Conservation (phyloP, 2,329 filamentous ascomycete species). For the Parafenestella ontariensis region DNA sequence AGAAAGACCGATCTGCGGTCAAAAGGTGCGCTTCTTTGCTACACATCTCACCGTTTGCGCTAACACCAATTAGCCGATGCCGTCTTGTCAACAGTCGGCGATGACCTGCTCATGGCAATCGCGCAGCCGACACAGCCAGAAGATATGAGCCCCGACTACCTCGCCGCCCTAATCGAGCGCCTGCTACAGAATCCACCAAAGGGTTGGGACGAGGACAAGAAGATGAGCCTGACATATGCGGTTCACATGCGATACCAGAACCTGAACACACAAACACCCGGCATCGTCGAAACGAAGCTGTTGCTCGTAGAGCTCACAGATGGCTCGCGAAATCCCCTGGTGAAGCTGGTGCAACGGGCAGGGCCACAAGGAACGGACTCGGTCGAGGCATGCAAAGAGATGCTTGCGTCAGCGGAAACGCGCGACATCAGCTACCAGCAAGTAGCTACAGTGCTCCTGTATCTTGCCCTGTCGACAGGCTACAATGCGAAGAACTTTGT, state of each 20-base stretch:
- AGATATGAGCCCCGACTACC: slow-evolving; percentile 71
- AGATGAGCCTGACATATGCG: slow-evolving; percentile 71
- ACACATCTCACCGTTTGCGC: slow-evolving; percentile 11
- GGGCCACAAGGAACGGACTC: slow-evolving; percentile 79
- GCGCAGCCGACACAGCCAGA: slow-evolving; percentile 69
- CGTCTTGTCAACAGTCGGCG: slow-evolving; percentile 82
- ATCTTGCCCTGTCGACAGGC: slow-evolving; percentile 66
- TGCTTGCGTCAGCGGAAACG: slow-evolving; percentile 62
- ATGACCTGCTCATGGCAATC: slow-evolving; percentile 78
- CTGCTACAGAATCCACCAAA: slow-evolving; percentile 87
- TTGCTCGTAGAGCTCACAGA: slow-evolving; percentile 72
- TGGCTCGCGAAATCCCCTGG: slow-evolving; percentile 65
- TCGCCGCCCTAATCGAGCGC: slow-evolving; percentile 82
- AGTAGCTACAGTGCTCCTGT: slow-evolving; percentile 80
- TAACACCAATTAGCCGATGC: slow-evolving; percentile 72
- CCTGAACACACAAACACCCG: slow-evolving; percentile 69
- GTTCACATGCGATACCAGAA: slow-evolving; percentile 68
- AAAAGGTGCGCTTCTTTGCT: slow-evolving; percentile 70
- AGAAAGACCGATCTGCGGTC: slow-evolving; percentile 83
- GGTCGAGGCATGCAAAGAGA: slow-evolving; percentile 71
- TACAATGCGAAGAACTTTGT: slow-evolving; percentile 74
- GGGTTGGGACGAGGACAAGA: slow-evolving; percentile 79
- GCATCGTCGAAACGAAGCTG: slow-evolving; percentile 73
- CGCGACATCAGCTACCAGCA: slow-evolving; percentile 80
- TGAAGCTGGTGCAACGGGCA: slow-evolving; percentile 72